Percentiles rank a stretch among this genome's conserved stretches.
Conservation (phyloP, 176 grass and related monocot genomes). For the Triticum dicoccoides region DNA sequence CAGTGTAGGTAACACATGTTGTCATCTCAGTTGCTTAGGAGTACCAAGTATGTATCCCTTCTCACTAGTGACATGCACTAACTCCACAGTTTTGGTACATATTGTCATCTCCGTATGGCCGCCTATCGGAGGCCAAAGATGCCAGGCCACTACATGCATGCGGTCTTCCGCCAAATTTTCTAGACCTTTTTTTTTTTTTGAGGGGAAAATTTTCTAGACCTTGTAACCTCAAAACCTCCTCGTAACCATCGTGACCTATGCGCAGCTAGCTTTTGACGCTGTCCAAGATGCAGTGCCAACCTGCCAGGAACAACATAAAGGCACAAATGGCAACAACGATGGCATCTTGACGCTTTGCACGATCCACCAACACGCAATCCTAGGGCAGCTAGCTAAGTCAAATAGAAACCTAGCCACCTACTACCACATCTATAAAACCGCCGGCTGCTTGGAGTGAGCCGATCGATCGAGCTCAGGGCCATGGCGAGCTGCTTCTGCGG, state of each 20-base stretch:
- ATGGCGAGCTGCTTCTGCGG: constrained; percentile 52
- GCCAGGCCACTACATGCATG: not conserved
- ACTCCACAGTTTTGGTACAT: not conserved
- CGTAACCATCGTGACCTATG: constrained; percentile 2
- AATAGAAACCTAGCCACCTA: not conserved
- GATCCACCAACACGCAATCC: constrained; percentile 1
- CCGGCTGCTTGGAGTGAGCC: not conserved
- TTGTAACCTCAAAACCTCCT: constrained; percentile 36
- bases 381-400: not conserved
- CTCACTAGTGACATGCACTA: not conserved
- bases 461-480: not conserved
- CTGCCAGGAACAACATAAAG: constrained; percentile 2
- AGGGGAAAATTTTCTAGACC: not conserved
- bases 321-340: constrained; percentile 27
- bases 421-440: constrained; percentile 2
- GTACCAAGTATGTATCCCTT: not conserved
- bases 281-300: constrained; percentile 15
- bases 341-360: constrained; percentile 15
- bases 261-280: not conserved
- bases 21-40: not conserved
- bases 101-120: not conserved
- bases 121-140: not conserved
- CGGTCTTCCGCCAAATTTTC: not conserved
- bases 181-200: not conserved
- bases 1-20: too few relatives aligned